These are phyloP conservation scores for Colletotrichum sp. DNA, from an alignment of 2,329 filamentous ascomycete genomes.

Conservation along the genomic window DNA sequence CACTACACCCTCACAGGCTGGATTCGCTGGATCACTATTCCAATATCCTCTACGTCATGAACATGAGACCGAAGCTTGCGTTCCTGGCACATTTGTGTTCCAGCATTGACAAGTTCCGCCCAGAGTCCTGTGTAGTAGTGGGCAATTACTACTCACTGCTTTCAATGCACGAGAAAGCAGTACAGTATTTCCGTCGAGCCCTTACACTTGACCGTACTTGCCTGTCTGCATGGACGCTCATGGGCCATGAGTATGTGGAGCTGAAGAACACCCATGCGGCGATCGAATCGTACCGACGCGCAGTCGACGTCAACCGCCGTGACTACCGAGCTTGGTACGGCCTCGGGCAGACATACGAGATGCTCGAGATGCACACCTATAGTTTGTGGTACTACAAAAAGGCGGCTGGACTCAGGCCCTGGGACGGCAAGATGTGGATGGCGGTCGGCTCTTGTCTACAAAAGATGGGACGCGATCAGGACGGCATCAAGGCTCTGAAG, in stretches of 20 bases:
- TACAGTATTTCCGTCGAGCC: constrained; percentile 95
- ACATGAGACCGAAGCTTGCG: constrained; percentile 84
- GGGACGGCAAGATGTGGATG: constrained; percentile 99
- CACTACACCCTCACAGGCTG: constrained; percentile 74
- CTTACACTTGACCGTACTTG: constrained; percentile 89
- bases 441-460: constrained; percentile 91
- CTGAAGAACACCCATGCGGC: constrained; percentile 98
- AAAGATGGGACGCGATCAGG: constrained; percentile 84
- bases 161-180: constrained; percentile 95
- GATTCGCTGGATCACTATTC: constrained; percentile 96
- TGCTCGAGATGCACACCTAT: constrained; percentile 97
- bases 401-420: constrained; percentile 88
- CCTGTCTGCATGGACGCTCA: constrained; percentile 94
- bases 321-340: constrained; percentile 99
- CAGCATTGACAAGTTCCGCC: constrained; percentile 91
- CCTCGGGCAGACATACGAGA: constrained; percentile 94
- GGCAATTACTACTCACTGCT: constrained; percentile 97
- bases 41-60: constrained; percentile 95
- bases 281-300: constrained; percentile 94
- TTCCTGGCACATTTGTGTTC: constrained; percentile 92
- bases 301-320: constrained; percentile 93
- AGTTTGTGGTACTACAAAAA: constrained; percentile 98
- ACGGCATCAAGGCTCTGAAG: constrained; percentile 95
- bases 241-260: constrained; percentile 99
- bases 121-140: constrained; percentile 95